Evolutionary conservation across 176 grass and related monocot species (phyloP), one percentile per base, ranked within the genome.

Genomic region (Poa pratensis): DNA sequence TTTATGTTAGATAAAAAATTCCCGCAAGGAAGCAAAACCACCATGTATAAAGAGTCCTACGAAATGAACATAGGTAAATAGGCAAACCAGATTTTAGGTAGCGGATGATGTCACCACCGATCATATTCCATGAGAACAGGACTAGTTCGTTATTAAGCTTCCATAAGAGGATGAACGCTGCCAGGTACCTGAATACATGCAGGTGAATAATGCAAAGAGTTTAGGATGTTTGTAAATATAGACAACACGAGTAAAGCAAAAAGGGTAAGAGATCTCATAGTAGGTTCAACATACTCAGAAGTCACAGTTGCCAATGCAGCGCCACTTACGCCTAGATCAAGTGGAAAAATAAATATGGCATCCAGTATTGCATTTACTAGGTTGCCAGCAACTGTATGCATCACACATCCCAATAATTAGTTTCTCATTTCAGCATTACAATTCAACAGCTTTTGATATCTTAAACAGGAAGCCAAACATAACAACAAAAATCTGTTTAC

Each of bases 61-160:
- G 0, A 77, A 80, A 83, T 57, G 22, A 87, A 77, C 51, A 72
- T 12, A 89, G 35, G 73, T 51, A 65, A 69, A 82, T 70, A 61
- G 7, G 62, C 34, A 48, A 73, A 98, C 95, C 95, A 83, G 95
- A 98, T 95, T 93, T 95, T 60, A 98, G 76, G 78, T 98, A 98
- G 72, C 86, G 91, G 7, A 91, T 78, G 20, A 93, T 69, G 73
- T 83, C 89, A 27, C 42, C 80, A 50, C 79, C 63, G 37, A 87
- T 74, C 17, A 93, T 83, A 83, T 86, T 82, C 71, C 89, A 86
- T 78, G 91, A 91, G 42, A 93, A 80, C 15, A 97, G 87, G 34
- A 89, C 67, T 35, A 98, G 83, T 90, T 95, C 86, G 5, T 83
- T 71, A 82, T 95, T 98, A 71, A 98, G 80, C 79, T 98, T 95